Conservation (phyloP, 2,329 filamentous ascomycete genomes). For the Rhexocercosporidium sp. region DNA sequence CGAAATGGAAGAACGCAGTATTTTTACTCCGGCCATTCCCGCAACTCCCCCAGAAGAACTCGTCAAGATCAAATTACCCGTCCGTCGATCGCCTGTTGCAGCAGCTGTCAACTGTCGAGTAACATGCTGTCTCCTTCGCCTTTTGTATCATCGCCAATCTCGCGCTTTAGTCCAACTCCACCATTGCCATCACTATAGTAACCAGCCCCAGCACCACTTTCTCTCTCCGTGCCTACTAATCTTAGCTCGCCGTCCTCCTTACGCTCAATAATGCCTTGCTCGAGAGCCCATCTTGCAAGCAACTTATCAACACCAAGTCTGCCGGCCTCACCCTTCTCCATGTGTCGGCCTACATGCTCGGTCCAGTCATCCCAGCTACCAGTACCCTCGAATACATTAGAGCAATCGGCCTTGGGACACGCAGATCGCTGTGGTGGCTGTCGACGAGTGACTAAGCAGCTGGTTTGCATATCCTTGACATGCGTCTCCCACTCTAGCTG, state of each 20-base stretch:
- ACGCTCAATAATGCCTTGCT: slow-evolving; percentile 66
- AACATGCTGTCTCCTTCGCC: slow-evolving; percentile 37
- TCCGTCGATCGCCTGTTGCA: background rate
- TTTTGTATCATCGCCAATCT: slow-evolving; percentile 31
- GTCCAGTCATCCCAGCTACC: slow-evolving; percentile 89
- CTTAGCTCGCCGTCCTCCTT: slow-evolving; percentile 62
- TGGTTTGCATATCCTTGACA: slow-evolving; percentile 72
- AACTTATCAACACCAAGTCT: slow-evolving; percentile 62
- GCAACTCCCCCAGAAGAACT: background rate
- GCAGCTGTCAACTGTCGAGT: slow-evolving; percentile 31
- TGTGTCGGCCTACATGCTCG: slow-evolving; percentile 88
- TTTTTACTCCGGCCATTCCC: background rate
- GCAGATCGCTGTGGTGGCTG: slow-evolving; percentile 72
- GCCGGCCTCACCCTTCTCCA: slow-evolving; percentile 73
- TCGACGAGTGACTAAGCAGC: slow-evolving; percentile 75
- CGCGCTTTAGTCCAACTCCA: slow-evolving; percentile 32
- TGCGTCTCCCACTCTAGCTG: slow-evolving; percentile 68
- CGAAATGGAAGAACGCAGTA: background rate
- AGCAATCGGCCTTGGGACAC: slow-evolving; percentile 75
- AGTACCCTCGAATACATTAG: slow-evolving; percentile 70
- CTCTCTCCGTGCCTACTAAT: slow-evolving; percentile 52
- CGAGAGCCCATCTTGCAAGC: slow-evolving; percentile 65
- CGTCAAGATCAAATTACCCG: slow-evolving; percentile 5
- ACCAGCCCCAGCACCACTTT: slow-evolving; percentile 37
- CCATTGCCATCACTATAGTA: slow-evolving; percentile 43